A percentile compares a stretch with the other conserved stretches of the same genome.
Conservation (phyloP, 2,329 filamentous ascomycete genomes). For the Colletotrichum melonis region DNA sequence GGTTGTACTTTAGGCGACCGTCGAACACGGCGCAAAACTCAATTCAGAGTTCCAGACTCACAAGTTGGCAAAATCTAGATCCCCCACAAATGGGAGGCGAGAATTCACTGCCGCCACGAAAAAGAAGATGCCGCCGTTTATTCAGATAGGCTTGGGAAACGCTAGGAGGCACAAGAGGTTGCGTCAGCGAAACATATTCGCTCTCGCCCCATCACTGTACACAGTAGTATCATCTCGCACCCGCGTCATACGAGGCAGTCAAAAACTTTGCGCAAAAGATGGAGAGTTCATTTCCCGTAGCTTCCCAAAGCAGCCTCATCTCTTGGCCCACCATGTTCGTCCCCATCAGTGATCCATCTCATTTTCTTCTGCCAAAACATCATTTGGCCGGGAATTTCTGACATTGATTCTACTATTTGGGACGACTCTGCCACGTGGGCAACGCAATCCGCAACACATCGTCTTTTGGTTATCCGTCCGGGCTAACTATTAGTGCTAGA, state of each 20-base stretch:
- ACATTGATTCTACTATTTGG: not conserved
- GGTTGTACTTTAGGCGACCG: not conserved
- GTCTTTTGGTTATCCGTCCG: not conserved
- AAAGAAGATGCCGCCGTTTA: not conserved
- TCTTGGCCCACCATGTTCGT: not conserved
- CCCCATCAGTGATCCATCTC: not conserved
- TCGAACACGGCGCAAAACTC: not conserved
- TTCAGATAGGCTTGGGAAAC: not conserved
- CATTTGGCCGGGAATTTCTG: not conserved
- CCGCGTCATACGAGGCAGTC: conserved; percentile 9
- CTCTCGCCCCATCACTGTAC: conserved; percentile 14
- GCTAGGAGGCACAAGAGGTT: not conserved
- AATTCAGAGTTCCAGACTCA: not conserved
- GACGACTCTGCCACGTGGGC: not conserved
- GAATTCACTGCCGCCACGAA: not conserved
- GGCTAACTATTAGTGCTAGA: not conserved
- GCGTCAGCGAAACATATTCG: conserved; percentile 1
- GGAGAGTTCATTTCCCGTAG: conserved; percentile 27
- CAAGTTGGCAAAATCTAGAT: not conserved
- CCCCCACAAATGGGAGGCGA: not conserved
- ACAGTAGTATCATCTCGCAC: conserved; percentile 9
- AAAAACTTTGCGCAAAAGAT: conserved; percentile 19
- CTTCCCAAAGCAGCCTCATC: conserved; percentile 26
- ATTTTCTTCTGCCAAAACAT: conserved; percentile 7
- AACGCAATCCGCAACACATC: not conserved